Conservation (phyloP, 169 alveolate genomes). For the Plasmodium falciparum region DNA sequence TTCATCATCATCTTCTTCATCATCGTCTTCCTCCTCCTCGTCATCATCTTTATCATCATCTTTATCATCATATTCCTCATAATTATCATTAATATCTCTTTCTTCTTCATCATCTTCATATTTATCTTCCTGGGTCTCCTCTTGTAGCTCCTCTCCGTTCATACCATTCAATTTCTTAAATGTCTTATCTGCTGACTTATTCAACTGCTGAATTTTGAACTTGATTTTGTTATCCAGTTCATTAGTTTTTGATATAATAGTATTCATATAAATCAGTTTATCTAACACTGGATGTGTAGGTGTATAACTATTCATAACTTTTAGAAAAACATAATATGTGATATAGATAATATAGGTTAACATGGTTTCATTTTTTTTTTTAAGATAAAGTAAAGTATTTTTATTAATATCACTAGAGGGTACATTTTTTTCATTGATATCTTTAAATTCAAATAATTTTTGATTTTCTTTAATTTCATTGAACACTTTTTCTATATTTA, state of each 20-base stretch:
- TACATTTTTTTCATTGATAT: constrained; percentile 71
- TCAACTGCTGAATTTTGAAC: constrained; percentile 70
- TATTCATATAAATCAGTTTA: constrained; percentile 77
- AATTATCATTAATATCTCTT: constrained; percentile 20
- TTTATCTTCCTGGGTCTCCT: background rate
- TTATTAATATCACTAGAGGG: constrained; percentile 72
- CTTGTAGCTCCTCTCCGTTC: background rate
- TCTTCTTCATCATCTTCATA: constrained; percentile 12
- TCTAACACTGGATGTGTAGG: constrained; percentile 83
- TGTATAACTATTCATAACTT: constrained; percentile 77
- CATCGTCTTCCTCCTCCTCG: constrained; percentile 14
- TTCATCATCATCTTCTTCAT: constrained; percentile 3
- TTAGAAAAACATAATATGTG: constrained; percentile 80
- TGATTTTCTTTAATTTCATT: constrained; percentile 74
- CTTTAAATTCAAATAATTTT: constrained; percentile 64
- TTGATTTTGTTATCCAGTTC: constrained; percentile 74
- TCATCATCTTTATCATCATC: constrained; percentile 40
- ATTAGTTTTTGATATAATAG: constrained; percentile 66
- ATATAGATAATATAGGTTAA: constrained; percentile 79
- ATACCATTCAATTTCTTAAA: constrained; percentile 6
- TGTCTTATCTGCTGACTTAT: constrained; percentile 23
- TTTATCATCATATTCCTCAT: background rate
- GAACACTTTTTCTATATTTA: constrained; percentile 65
- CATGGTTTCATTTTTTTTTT: constrained; percentile 81
- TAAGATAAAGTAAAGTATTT: constrained; percentile 77